Evolutionary conservation across 768 basidiomycete species (phyloP).

Genomic region (Mycena leptocephala): DNA sequence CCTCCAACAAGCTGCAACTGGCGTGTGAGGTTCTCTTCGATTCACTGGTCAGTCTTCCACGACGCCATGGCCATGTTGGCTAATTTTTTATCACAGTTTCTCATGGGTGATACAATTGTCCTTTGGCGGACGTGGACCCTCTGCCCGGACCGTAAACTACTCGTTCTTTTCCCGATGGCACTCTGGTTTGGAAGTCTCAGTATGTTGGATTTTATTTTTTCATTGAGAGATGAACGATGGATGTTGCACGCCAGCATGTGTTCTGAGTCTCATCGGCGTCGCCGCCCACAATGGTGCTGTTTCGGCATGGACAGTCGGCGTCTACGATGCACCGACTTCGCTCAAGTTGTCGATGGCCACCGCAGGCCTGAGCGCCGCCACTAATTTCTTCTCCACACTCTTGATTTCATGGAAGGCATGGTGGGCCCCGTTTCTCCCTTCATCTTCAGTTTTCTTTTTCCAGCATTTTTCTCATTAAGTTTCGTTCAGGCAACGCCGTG

Average conservation of each 20-base stretch:
- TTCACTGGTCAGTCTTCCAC: no score
- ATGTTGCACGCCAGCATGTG: background rate
- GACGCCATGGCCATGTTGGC: no score
- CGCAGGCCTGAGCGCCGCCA: conserved; percentile 19
- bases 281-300: background rate
- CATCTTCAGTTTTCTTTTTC: background rate
- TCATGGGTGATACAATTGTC: conserved; percentile 20
- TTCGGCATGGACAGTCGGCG: conserved; percentile 12
- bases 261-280: background rate
- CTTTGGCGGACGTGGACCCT: conserved; percentile 19
- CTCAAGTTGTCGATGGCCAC: conserved; percentile 12
- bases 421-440: background rate
- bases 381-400: conserved; percentile 17
- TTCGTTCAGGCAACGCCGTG: background rate
- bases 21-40: no score
- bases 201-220: no score
- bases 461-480: background rate
- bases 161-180: background rate
- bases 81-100: background rate
- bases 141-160: background rate
- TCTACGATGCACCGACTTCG: conserved; percentile 4
- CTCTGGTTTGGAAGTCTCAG: conserved; percentile 13
- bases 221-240: no score
- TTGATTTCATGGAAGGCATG: conserved; percentile 13
- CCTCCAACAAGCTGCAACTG: no score